phyloP scores from a whole-genome alignment of 78 protist genomes.

The Andalucia godoyi region DNA sequence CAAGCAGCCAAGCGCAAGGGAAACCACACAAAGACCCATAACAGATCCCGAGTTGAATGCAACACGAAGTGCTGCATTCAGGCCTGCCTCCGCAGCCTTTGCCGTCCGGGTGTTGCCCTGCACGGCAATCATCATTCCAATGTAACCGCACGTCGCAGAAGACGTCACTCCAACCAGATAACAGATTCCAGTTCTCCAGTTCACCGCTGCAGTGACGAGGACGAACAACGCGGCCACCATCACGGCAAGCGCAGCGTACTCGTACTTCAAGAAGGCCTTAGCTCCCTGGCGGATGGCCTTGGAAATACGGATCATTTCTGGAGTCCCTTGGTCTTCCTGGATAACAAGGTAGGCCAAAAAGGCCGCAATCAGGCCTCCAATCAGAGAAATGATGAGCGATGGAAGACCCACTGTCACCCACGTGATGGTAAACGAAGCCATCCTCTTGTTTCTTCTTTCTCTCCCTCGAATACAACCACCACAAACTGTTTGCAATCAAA shows the following conservation, averaged over 20 bases:
- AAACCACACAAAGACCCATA: background rate
- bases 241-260: background rate
- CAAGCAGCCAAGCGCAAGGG: background rate
- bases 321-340: too few species aligned
- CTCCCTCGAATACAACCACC: too few species aligned
- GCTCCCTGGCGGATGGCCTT: background rate
- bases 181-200: too few species aligned
- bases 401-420: too few species aligned
- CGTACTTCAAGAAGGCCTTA: background rate
- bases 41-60: slow-evolving; percentile 3
- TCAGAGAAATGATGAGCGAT: too few species aligned
- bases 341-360: too few species aligned
- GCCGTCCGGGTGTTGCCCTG: slow-evolving; percentile 19
- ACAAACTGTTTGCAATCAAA: too few species aligned
- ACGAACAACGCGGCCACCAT: background rate
- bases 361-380: too few species aligned
- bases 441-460: too few species aligned
- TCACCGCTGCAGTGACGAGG: background rate
- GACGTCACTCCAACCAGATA: too few species aligned
- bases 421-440: too few species aligned
- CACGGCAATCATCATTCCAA: slow-evolving; percentile 16
- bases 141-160: slow-evolving; percentile 1
- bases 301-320: background rate
- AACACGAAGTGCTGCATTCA: background rate
- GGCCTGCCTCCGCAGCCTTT: background rate